Base-by-base conservation (phyloP, 2,329 filamentous ascomycete species). In the Trichoderma simmonsii region DNA sequence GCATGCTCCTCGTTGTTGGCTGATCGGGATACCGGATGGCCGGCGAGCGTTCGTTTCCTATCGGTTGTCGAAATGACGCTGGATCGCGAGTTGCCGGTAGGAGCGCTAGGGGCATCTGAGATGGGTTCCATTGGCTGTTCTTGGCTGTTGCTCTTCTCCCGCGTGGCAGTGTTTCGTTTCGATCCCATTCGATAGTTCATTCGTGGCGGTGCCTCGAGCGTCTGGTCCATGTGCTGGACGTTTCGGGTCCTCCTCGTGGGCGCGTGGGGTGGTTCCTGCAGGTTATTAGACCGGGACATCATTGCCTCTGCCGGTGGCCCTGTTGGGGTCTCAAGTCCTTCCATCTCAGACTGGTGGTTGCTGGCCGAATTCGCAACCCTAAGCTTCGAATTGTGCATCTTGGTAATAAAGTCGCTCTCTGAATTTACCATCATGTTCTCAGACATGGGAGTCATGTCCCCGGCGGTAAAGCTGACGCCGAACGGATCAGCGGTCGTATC, bases 41-140 rank as follows among this genome's bases (percentile, higher is more conserved):
- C 95, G 54, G 95, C 97, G n/a, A 97, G 89, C 1, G 94, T 98
- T 76, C 95, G 90, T 83, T 98, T 98, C 80, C 94, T 90, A 73
- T 95, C 93, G 15, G 86, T 82, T 4, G 83, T 85, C 24, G 86
- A 80, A 73, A 84, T 78, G 21, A 84, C 77, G 18, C 73, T 73
- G 71, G 83, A 77, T 34, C 81, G 77, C 39, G 76, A 73, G 26
- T 76, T 83, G 84, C 78, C 81, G 76, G 80, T 63, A 77, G 77
- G 61, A 75, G 79, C 70, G 75, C 80, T 73, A 76, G 82, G 75
- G 1, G 83, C 79, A 51, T 89, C 87, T 3, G 80, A 75, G 63
- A 84, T 78, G 76, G 76, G 75, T 14, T 88, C 86, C 12, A 76
- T 72, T 6, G 77, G 59, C 36, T 75, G 75, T 15, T 75, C 75